Base-by-base conservation (phyloP, 495 filamentous ascomycete genomes). In the Penicillium bovifimosum region DNA sequence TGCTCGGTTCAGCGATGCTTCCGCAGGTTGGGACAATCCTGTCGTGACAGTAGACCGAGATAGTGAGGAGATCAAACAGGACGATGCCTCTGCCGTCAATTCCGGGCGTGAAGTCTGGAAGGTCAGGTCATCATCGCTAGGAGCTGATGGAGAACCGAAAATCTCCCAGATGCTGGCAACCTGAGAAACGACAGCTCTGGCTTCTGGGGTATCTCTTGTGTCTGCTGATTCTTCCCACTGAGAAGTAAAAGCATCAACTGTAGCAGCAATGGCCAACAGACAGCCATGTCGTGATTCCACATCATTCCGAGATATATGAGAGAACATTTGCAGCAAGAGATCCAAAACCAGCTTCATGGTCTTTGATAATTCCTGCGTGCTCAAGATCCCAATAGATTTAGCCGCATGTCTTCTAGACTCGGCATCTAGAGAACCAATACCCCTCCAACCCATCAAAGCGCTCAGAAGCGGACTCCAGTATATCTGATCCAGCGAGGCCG, bases 391-490 rank as follows among this genome's bases (percentile, higher is more conserved):
- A 50, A 92, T 81, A 0, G 86, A 82, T 6, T 61, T 64, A 1
- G 88, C 90, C 31, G 90, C 86, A 36, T 80, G 74, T 60, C 87
- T 79, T 50, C 93, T 77, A 14, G 88, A 86, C 8, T 78, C 74
- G 1, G 81, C 76, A 66, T 96, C 91, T 35, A 79, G 74, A 51
- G 90, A 86, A 0, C 86, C 83, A 40, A 92, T 79, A 3, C 93
- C 93, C 62, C 93, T 80, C 93, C 93, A 97, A 13, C 81, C 81
- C n/a, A 95, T 73, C 14, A 96, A 72, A 1, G 80, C 86, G 26
- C 84, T 75, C 17, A 88, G 60, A 7, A 96, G 65, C 3, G 84
- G 83, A 26, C 76, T 70, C 69, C 87, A 88, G 53, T 97, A 97
- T 27, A 77, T 72, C 2, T 66, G 59, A 45, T 80, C 79, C 7